Base-by-base conservation (phyloP, 2,329 filamentous ascomycete genomes). In the Hymenoscyphus fraxineus region DNA sequence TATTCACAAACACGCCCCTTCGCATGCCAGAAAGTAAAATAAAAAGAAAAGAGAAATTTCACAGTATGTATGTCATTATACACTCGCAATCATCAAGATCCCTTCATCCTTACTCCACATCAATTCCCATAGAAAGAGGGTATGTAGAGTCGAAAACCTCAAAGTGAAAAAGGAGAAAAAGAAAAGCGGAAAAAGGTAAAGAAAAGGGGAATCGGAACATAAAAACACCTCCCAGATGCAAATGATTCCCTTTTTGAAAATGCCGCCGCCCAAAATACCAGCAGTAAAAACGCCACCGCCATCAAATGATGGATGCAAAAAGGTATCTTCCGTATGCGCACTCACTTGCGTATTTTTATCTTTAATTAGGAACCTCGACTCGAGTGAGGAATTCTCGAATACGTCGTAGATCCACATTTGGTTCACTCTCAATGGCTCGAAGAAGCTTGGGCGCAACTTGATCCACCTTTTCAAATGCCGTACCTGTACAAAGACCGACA, bases 391-490 rank as follows among this genome's bases (percentile, higher is more conserved):
- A 96, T 61, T 93, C 86, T 70, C 90, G 82, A 13, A 96, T 90
- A 9, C 92, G 80, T 0, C 85, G 86, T 9, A 94, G 86, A 73
- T 96, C 92, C 0, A 92, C 89, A 7, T 86, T 85, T 62, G 83
- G 85, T 75, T 97, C 93, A 73, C 93, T 96, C 77, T 97, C 94
- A 2, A 98, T 90, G 1, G 95, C 95, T 67, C 91, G 87, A 58
- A 96, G 85, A 55, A 99, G 80, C 2, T 88, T 87, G 61, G 92
- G 91, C 0, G 97, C 82, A 60, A 93, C 85, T 64, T 86, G 85
- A 71, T 98, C 95, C 15, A 98, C 90, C 16, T 69, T 85, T 9
- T 83, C 82, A 67, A 96, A 92, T 0, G 86, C 83, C 40, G 93
- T 90, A 9, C 87, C 88, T 0, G 93, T 96, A 75, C 94, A 97